Percentiles rank a stretch among this genome's conserved stretches.
phyloP scores from a whole-genome alignment of 2,329 filamentous ascomycete genomes.

The Shiraia sp. region DNA sequence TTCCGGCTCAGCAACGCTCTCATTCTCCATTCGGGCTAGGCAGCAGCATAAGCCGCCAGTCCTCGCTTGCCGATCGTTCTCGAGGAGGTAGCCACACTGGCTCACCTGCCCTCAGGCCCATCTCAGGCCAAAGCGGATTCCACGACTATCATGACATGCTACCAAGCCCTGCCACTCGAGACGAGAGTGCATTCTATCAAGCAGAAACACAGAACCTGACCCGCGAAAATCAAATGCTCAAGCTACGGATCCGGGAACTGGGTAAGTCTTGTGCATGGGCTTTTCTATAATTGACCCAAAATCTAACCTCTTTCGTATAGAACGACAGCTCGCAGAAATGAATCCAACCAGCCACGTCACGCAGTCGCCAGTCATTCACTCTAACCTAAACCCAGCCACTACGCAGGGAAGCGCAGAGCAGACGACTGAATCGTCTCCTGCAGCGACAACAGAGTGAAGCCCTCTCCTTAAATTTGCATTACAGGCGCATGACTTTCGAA shows the following conservation, averaged over 20 bases:
- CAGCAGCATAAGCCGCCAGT: constrained; percentile 49
- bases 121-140: constrained; percentile 46
- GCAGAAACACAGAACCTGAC: constrained; percentile 78
- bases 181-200: constrained; percentile 79
- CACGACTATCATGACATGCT: constrained; percentile 64
- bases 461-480: constrained; percentile 1
- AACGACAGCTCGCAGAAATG: constrained; percentile 39
- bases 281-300: constrained; percentile 3
- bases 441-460: not conserved
- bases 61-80: constrained; percentile 46
- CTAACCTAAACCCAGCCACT: constrained; percentile 28
- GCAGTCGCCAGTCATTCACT: constrained; percentile 34
- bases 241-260: constrained; percentile 72
- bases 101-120: constrained; percentile 57
- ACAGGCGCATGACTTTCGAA: constrained; percentile 1
- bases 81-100: constrained; percentile 45
- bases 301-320: constrained; percentile 14
- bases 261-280: constrained; percentile 50
- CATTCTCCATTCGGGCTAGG: constrained; percentile 39
- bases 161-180: constrained; percentile 58
- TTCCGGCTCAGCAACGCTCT: constrained; percentile 53
- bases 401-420: constrained; percentile 16
- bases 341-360: constrained; percentile 37
- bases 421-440: not conserved
- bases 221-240: constrained; percentile 82